A percentile compares a stretch with the other conserved stretches of the same genome.
Conservation (phyloP, 73 alveolate species). For the Paramecium primaurelia region DNA sequence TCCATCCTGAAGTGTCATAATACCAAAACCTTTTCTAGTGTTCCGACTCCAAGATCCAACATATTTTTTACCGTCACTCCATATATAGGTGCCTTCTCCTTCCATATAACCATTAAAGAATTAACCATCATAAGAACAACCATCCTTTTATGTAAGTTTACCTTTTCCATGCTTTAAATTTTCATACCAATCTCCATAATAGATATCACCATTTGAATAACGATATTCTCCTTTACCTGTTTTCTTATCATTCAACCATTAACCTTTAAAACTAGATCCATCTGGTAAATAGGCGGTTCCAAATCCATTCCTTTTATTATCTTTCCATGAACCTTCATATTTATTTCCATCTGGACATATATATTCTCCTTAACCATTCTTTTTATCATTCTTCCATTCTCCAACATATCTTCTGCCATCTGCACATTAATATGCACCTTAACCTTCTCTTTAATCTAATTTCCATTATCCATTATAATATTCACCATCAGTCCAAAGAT, state of each 20-base stretch:
- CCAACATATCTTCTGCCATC: conserved; percentile 73
- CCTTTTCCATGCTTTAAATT: conserved; percentile 66
- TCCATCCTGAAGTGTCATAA: conserved; percentile 9
- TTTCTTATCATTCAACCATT: conserved; percentile 60
- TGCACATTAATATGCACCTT: conserved; percentile 40
- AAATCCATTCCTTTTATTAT: conserved; percentile 42
- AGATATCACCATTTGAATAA: conserved; percentile 63
- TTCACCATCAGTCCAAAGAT: conserved; percentile 55
- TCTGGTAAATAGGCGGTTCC: conserved; percentile 37
- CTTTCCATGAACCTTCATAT: conserved; percentile 52
- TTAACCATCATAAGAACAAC: conserved; percentile 66
- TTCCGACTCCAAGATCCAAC: conserved; percentile 38
- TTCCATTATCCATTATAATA: conserved; percentile 55
- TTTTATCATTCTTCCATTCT: conserved; percentile 68
- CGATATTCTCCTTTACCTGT: conserved; percentile 58
- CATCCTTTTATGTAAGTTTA: conserved; percentile 62
- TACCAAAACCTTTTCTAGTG: conserved; percentile 34
- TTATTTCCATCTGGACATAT: conserved; percentile 49
- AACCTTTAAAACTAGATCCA: conserved; percentile 54
- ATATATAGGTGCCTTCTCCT: conserved; percentile 40
- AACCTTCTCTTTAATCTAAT: conserved; percentile 37
- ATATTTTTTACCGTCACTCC: conserved; percentile 28
- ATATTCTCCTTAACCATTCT: conserved; percentile 81
- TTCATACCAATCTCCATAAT: conserved; percentile 71
- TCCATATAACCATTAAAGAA: conserved; percentile 48